These are phyloP conservation scores for Nicotiana knightiana DNA, from an alignment of 257 asterid genomes.

Conservation along the genomic window DNA sequence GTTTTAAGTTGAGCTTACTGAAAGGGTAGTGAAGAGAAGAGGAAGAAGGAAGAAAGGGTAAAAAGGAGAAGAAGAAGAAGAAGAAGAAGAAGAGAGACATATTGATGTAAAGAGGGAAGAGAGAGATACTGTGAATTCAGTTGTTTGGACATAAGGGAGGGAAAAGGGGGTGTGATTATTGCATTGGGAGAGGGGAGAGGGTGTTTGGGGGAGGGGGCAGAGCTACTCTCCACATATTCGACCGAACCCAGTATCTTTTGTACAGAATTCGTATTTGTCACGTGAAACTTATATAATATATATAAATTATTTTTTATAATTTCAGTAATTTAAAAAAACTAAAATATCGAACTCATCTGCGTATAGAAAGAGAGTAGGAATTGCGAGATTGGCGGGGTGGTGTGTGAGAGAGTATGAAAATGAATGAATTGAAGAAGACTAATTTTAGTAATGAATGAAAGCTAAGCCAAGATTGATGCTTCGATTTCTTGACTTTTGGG, in stretches of 20 bases:
- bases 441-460: background rate
- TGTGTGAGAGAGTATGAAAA: background rate
- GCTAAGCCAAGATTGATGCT: conserved; percentile 10
- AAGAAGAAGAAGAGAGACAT: conserved; percentile 28
- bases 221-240: no score
- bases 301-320: no score
- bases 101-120: background rate
- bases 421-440: background rate
- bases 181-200: background rate
- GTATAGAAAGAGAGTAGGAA: background rate
- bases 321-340: no score
- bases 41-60: conserved; percentile 11
- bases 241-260: no score
- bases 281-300: no score
- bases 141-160: conserved; percentile 22
- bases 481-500: background rate
- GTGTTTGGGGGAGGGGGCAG: no score
- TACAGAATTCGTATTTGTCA: no score
- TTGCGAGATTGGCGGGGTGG: conserved; percentile 8
- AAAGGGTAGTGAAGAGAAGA: conserved; percentile 28
- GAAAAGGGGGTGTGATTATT: background rate
- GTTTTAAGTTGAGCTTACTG: conserved; percentile 22
- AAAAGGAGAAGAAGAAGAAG: conserved; percentile 11
- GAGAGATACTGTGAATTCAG: conserved; percentile 7
- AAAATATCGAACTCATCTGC: no score